A percentile compares a stretch with the other conserved stretches of the same genome.
These are phyloP conservation scores for Dothidotthia symphoricarpi DNA, from an alignment of 2,329 filamentous ascomycete genomes.

Conservation along the genomic window DNA sequence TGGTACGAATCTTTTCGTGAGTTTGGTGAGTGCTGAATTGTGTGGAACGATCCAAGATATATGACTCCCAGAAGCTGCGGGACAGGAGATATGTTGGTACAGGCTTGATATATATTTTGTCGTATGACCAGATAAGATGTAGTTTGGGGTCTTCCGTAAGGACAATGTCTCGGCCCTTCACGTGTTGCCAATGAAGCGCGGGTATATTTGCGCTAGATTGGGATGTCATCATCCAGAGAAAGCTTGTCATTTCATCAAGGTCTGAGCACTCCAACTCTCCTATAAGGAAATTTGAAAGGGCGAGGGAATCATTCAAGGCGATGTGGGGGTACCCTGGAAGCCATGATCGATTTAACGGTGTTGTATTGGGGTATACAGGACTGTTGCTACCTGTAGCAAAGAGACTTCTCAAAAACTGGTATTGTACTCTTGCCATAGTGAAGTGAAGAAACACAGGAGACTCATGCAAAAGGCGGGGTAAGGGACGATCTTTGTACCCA, in stretches of 20 bases:
- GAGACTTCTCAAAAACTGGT: too few relatives aligned
- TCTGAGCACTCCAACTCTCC: constrained; percentile 14
- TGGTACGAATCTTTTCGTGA: constrained; percentile 13
- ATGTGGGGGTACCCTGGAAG: too few relatives aligned
- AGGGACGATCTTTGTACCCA: too few relatives aligned
- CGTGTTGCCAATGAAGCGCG: constrained; percentile 18
- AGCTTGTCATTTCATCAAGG: constrained; percentile 19
- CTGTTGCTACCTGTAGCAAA: too few relatives aligned
- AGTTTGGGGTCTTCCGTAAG: constrained; percentile 21
- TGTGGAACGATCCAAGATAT: constrained; percentile 4
- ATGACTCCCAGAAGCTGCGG: constrained; percentile 14
- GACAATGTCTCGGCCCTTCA: constrained; percentile 19
- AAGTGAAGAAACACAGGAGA: too few relatives aligned
- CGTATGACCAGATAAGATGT: constrained; percentile 21
- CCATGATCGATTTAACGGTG: too few relatives aligned
- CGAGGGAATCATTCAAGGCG: too few relatives aligned
- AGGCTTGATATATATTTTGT: constrained; percentile 9
- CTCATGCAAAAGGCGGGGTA: too few relatives aligned
- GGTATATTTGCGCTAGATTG: constrained; percentile 18
- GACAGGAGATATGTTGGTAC: constrained; percentile 20
- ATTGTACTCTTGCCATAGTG: too few relatives aligned
- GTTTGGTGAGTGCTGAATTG: constrained; percentile 3
- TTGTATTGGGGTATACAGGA: too few relatives aligned
- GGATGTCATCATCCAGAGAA: constrained; percentile 18
- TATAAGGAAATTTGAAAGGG: too few relatives aligned